These are phyloP conservation scores for Aphanocladium album DNA, from an alignment of 2,329 filamentous ascomycete species.

Conservation along the genomic window DNA sequence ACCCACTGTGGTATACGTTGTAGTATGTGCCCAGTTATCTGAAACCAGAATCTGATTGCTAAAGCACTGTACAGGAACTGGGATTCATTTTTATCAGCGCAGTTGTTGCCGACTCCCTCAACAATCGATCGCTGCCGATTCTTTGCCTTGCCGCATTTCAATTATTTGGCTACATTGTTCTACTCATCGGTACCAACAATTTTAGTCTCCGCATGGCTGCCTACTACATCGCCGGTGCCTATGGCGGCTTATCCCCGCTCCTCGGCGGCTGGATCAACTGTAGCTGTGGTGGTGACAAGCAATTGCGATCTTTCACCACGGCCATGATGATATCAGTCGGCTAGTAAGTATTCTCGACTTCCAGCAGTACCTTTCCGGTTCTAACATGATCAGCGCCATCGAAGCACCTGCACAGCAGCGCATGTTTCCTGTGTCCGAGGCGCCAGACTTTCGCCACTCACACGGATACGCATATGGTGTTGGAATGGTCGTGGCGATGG, in stretches of 20 bases:
- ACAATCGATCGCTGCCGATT: conserved; percentile 12
- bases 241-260: conserved; percentile 12
- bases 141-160: background rate
- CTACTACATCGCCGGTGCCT: conserved; percentile 11
- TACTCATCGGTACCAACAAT: background rate
- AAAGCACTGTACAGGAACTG: conserved; percentile 3
- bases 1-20: conserved; percentile 3
- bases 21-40: background rate
- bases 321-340: conserved; percentile 15
- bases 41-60: background rate
- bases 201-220: conserved; percentile 7
- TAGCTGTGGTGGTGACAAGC: conserved; percentile 14
- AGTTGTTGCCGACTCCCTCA: conserved; percentile 9
- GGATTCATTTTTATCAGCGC: conserved; percentile 11
- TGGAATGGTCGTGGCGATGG: conserved; percentile 9
- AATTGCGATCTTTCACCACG: conserved; percentile 9
- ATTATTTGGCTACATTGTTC: conserved; percentile 12
- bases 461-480: conserved; percentile 11
- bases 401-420: conserved; percentile 13
- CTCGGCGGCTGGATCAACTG: conserved; percentile 14
- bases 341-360: conserved; percentile 6
- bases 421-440: conserved; percentile 7
- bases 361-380: background rate
- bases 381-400: background rate
- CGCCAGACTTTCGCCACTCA: conserved; percentile 7